Base-by-base conservation (phyloP, 2,329 filamentous ascomycete genomes). In the Ilyonectria sp. region DNA sequence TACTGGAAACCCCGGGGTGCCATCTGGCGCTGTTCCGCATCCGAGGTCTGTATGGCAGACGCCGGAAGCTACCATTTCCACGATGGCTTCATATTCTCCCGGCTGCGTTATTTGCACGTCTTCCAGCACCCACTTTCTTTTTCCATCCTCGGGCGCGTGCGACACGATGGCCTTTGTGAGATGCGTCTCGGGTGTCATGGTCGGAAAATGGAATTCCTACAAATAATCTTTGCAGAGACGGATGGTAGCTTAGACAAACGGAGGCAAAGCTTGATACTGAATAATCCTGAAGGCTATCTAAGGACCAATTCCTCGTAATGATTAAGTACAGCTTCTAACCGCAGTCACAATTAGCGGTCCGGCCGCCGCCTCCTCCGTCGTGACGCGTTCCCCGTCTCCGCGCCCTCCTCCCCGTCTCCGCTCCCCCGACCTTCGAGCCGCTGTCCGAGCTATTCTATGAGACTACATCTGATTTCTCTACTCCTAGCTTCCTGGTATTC, bases 1-100 rank as follows among this genome's bases (percentile, higher is more conserved):
- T 15, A 64, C 60, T 15, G 65, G 65, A 21, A 67, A 64, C 6
- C 60, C 65, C 8, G 64, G 64, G 23, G 65, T 60, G 26, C 60
- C 65, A 37, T 64, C 65, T 23, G 65, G 65, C n/a, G 60, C 60
- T 19, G 60, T 64, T 40, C 65, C 60, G 8, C 65, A 67, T 7
- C 55, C 60, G 9, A 67, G 55, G 49, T 67, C 60, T 35, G 65
- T 67, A 54, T 67, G 65, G 29, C 65, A 67, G 23, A 67, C 46
- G 21, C 65, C 65, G 6, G 65, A 64, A 13, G 65, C 55, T 6
- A 67, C 55, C 37, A 67, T 64, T 19, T 67, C 65, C 5, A 67
- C 60, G n/a, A 67, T 44, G 13, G 55, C 65, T n/a, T 67, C 65
- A n/a, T 44, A 47, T 21, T 63, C 64, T 13, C 23, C 54, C 17